These are phyloP conservation scores for Fimicolochytrium jonesii DNA, from an alignment of 192 early-diverging fungal species.

Conservation along the genomic window DNA sequence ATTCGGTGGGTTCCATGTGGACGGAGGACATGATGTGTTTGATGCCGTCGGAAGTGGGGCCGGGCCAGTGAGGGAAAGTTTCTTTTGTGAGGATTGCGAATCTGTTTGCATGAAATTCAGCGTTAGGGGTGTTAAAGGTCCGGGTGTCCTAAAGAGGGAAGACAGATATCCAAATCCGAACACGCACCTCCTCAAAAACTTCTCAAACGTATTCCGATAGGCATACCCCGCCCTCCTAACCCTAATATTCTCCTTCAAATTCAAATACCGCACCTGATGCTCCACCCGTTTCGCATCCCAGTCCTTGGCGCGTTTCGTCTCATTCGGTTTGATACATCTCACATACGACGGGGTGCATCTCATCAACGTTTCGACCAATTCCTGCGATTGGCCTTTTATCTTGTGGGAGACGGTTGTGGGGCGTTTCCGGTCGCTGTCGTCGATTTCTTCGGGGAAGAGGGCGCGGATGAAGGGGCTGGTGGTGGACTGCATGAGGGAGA, in stretches of 20 bases:
- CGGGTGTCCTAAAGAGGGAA: conserved; percentile 11
- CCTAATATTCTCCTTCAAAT: conserved; percentile 95
- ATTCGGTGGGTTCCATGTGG: conserved; percentile 77
- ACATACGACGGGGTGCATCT: conserved; percentile 94
- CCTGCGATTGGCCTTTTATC: conserved; percentile 78
- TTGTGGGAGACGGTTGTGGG: conserved; percentile 96
- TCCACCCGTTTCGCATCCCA: conserved; percentile 88
- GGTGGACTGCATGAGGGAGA: conserved; percentile 78
- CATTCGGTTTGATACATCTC: conserved; percentile 93
- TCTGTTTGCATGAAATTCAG: too few species aligned
- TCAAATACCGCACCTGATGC: conserved; percentile 96
- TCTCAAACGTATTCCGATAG: conserved; percentile 91
- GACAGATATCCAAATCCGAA: too few species aligned
- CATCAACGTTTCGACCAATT: conserved; percentile 92
- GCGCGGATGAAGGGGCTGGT: conserved; percentile 68
- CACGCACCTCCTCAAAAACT: conserved; percentile 68
- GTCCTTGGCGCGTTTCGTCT: conserved; percentile 85
- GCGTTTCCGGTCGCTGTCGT: conserved; percentile 86
- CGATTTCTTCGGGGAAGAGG: conserved; percentile 90
- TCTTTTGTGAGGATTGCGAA: conserved; percentile 81
- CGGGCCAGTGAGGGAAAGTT: conserved; percentile 74
- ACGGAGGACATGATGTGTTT: conserved; percentile 81
- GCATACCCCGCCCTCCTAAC: conserved; percentile 97
- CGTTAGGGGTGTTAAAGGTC: neutral
- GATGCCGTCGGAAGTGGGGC: conserved; percentile 66